These are phyloP conservation scores for Rhizophagus prolifer DNA, from an alignment of 192 early-diverging fungal genomes.

Conservation along the genomic window DNA sequence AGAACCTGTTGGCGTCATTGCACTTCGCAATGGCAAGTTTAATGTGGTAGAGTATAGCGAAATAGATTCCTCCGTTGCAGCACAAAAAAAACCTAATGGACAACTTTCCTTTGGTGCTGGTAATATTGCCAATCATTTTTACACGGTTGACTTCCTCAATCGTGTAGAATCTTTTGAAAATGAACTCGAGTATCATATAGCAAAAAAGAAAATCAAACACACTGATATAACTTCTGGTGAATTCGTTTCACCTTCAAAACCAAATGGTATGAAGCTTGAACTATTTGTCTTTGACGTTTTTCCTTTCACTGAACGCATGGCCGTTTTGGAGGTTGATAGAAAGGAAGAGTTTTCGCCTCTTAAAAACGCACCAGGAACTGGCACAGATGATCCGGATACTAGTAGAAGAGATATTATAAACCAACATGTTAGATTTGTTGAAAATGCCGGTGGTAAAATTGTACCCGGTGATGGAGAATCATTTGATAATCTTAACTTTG, in stretches of 20 bases:
- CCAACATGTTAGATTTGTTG: constrained; percentile 86
- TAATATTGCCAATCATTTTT: constrained; percentile 99
- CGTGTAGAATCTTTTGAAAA: constrained; percentile 80
- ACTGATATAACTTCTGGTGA: constrained; percentile 77
- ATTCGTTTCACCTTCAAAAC: constrained; percentile 65
- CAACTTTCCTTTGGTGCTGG: constrained; percentile 85
- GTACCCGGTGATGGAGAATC: constrained; percentile 46
- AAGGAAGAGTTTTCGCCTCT: constrained; percentile 96
- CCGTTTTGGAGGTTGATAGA: constrained; percentile 90
- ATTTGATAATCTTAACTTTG: constrained; percentile 58
- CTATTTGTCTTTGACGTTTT: constrained; percentile 99
- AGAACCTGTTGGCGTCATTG: constrained; percentile 96
- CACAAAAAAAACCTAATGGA: constrained; percentile 62
- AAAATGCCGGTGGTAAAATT: constrained; percentile 81
- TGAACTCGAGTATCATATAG: constrained; percentile 93
- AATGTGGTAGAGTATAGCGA: constrained; percentile 97
- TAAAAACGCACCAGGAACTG: constrained; percentile 94
- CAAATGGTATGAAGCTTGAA: constrained; percentile 98
- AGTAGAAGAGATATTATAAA: constrained; percentile 83
- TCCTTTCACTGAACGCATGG: constrained; percentile 83
- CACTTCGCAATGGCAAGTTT: constrained; percentile 76
- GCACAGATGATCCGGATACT: constrained; percentile 90
- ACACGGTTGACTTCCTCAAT: constrained; percentile 87
- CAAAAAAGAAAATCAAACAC: constrained; percentile 97
- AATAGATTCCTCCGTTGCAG: constrained; percentile 76